phyloP scores from a whole-genome alignment of 805 yeast species.

The Dipodascus geniculatus region DNA sequence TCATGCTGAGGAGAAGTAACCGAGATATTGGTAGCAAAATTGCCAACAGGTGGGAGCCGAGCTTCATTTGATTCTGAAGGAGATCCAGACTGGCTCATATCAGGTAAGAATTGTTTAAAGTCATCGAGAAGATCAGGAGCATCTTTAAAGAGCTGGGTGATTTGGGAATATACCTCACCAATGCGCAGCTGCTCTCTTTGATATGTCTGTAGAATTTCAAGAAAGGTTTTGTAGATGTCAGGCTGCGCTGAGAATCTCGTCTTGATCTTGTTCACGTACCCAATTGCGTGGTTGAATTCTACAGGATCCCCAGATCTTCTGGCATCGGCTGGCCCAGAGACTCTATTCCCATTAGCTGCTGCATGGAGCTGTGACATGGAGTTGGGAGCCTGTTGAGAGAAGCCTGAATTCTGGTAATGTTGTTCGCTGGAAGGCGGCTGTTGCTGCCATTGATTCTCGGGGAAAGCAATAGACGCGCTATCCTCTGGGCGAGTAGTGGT shows the following conservation, averaged over 20 bases:
- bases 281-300: slow-evolving; percentile 94
- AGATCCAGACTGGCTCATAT: slow-evolving; percentile 34
- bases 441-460: slow-evolving; percentile 7
- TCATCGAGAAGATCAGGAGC: slow-evolving; percentile 94
- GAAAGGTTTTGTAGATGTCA: slow-evolving; percentile 85
- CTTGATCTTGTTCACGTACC: slow-evolving; percentile 91
- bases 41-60: slow-evolving; percentile 77
- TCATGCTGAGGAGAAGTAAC: not conserved
- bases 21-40: slow-evolving; percentile 46
- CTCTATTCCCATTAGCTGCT: slow-evolving; percentile 26
- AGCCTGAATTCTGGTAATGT: not conserved
- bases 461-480: slow-evolving; percentile 20
- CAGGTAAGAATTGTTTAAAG: slow-evolving; percentile 91
- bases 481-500: slow-evolving; percentile 55
- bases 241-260: slow-evolving; percentile 90
- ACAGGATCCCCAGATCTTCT: slow-evolving; percentile 46
- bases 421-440: not conserved
- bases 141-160: slow-evolving; percentile 73
- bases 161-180: slow-evolving; percentile 90
- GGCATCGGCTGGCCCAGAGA: slow-evolving; percentile 11
- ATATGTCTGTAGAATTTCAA: slow-evolving; percentile 91
- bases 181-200: slow-evolving; percentile 95
- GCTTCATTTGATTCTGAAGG: slow-evolving; percentile 9
- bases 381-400: slow-evolving; percentile 7
- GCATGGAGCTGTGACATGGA: slow-evolving; percentile 29